Conservation (phyloP, 768 basidiomycete species). For the Kwoniella shandongensis region DNA sequence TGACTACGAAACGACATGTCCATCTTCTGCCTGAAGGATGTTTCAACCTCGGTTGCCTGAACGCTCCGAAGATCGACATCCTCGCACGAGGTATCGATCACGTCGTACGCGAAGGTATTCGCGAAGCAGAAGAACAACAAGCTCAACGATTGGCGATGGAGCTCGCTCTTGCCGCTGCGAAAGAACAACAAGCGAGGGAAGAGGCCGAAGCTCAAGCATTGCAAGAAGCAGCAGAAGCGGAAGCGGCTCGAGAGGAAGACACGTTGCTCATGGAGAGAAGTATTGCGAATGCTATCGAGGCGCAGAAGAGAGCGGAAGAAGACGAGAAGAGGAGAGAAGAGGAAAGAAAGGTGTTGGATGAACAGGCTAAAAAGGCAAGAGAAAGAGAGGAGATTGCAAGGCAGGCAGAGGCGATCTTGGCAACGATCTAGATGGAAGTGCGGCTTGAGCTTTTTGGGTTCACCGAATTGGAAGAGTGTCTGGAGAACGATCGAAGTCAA, state of each 20-base stretch:
- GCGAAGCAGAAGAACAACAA: slow-evolving; percentile 36
- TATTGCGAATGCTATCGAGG: slow-evolving; percentile 41
- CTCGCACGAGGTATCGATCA: slow-evolving; percentile 44
- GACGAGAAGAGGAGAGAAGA: slow-evolving; percentile 38
- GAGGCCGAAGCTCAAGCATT: slow-evolving; percentile 36
- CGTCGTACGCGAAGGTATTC: slow-evolving; percentile 39
- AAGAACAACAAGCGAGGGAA: slow-evolving; percentile 35
- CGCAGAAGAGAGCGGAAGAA: slow-evolving; percentile 28
- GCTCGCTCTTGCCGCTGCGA: slow-evolving; percentile 36
- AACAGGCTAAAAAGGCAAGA: slow-evolving; percentile 26
- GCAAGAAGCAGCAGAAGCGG: slow-evolving; percentile 17
- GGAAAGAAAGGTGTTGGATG: slow-evolving; percentile 31
- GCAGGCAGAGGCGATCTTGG: slow-evolving; percentile 43
- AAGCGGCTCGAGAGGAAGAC: slow-evolving; percentile 24
- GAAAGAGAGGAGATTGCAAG: slow-evolving; percentile 40
- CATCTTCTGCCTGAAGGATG: slow-evolving; percentile 49
- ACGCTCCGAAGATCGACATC: slow-evolving; percentile 45
- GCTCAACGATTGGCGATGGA: slow-evolving; percentile 38
- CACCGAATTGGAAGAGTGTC: no score
- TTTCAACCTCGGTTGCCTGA: slow-evolving; percentile 51
- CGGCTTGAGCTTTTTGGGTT: no score
- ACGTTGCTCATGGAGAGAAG: slow-evolving; percentile 29
- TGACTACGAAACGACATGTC: slow-evolving; percentile 43
- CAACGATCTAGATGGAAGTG: slow-evolving; percentile 22
- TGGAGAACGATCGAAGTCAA: no score